Conservation (phyloP, 2,329 filamentous ascomycete genomes). For the Alternaria dauci region DNA sequence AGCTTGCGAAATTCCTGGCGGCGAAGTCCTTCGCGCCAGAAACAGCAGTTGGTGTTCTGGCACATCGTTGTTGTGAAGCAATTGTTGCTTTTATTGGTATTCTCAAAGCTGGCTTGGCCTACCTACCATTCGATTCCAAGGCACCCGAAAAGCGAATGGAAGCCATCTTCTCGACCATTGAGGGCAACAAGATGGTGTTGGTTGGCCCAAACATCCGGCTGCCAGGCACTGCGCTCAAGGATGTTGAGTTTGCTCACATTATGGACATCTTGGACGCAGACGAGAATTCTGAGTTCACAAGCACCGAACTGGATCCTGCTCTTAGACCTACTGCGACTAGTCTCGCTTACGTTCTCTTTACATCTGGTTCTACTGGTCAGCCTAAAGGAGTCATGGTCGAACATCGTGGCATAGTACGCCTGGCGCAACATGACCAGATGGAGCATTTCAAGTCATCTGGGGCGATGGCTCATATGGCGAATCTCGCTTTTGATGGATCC, state of each 20-base stretch:
- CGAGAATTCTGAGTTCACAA: too few relatives aligned
- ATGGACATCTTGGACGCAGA: not conserved
- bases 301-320: too few relatives aligned
- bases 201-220: not conserved
- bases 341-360: constrained; percentile 68
- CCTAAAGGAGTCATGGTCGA: constrained; percentile 69
- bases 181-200: constrained; percentile 54
- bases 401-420: constrained; percentile 61
- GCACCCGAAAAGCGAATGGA: constrained; percentile 38
- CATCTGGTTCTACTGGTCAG: constrained; percentile 51
- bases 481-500: constrained; percentile 46
- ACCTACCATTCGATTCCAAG: constrained; percentile 50
- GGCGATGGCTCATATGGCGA: constrained; percentile 53
- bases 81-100: constrained; percentile 51
- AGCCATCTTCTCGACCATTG: constrained; percentile 52
- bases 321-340: constrained; percentile 26
- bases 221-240: not conserved
- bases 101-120: constrained; percentile 54
- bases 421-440: constrained; percentile 26
- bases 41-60: constrained; percentile 25
- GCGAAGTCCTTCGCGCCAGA: constrained; percentile 2
- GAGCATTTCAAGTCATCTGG: constrained; percentile 20
- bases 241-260: not conserved
- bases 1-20: too few relatives aligned
- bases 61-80: constrained; percentile 24